Evolutionary conservation across 2,329 filamentous ascomycete species (phyloP).

Genomic region (Phaeosphaeria sp.): DNA sequence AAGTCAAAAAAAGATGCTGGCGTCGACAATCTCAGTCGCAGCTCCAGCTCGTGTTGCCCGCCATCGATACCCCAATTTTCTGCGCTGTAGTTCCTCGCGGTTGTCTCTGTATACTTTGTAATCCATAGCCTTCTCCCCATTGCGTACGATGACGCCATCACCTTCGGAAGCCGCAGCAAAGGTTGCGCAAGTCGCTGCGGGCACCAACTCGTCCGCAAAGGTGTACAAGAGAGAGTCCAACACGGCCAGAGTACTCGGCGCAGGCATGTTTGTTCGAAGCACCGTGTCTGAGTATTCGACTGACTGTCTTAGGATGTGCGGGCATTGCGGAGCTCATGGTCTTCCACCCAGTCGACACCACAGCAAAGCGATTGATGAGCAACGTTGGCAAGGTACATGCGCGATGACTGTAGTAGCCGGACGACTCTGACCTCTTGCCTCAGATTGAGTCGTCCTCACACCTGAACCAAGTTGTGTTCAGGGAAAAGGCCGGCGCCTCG

Average conservation of each 20-base stretch:
- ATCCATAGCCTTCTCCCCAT: not conserved
- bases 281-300: not conserved
- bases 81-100: constrained; percentile 2
- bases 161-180: constrained; percentile 37
- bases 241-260: constrained; percentile 85
- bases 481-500: constrained; percentile 78
- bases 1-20: not conserved
- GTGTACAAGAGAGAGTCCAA: constrained; percentile 86
- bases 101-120: constrained; percentile 2
- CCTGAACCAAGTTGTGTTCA: constrained; percentile 93
- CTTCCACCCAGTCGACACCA: constrained; percentile 86
- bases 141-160: constrained; percentile 36
- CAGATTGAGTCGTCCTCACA: constrained; percentile 66
- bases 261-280: constrained; percentile 66
- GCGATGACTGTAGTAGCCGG: not conserved
- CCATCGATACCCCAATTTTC: constrained; percentile 6
- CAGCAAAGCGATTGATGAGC: constrained; percentile 99
- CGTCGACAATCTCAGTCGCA: constrained; percentile 1
- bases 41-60: constrained; percentile 3
- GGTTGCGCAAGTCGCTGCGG: constrained; percentile 34
- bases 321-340: constrained; percentile 92
- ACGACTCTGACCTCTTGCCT: constrained; percentile 19
- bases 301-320: constrained; percentile 72
- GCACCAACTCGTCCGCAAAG: constrained; percentile 57
- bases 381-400: constrained; percentile 76